A percentile compares a stretch with the other conserved stretches of the same genome.
Conservation (phyloP, 257 asterid species). For the Scutellaria baicalensis region DNA sequence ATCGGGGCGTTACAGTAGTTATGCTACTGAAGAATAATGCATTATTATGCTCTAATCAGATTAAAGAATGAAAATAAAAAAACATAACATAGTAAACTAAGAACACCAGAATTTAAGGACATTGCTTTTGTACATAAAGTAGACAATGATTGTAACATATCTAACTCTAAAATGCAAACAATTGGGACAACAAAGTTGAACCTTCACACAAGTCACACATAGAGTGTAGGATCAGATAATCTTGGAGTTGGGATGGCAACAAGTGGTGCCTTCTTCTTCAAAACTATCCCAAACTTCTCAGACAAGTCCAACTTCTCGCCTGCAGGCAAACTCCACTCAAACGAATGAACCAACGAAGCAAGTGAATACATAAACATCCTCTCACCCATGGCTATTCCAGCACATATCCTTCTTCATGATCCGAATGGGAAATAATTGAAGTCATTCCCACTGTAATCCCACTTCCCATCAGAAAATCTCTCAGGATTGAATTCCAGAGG, state of each 20-base stretch:
- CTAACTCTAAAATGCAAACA: not conserved
- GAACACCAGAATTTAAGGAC: not conserved
- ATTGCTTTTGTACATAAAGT: not conserved
- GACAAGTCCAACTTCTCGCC: constrained; percentile 43
- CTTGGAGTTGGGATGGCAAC: constrained; percentile 61
- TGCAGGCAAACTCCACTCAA: constrained; percentile 54
- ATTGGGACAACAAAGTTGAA: not conserved
- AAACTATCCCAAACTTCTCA: constrained; percentile 70
- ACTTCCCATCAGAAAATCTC: constrained; percentile 36
- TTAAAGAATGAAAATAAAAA: too few species aligned
- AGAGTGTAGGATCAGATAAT: constrained; percentile 27
- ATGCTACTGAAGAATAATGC: too few species aligned
- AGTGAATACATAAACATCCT: constrained; percentile 38
- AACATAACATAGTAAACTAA: too few species aligned
- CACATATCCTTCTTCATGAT: constrained; percentile 53
- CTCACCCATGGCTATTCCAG: constrained; percentile 45
- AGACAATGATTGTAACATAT: not conserved
- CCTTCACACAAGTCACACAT: not conserved
- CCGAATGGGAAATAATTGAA: constrained; percentile 55
- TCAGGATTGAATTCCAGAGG: constrained; percentile 53
- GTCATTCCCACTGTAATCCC: constrained; percentile 49
- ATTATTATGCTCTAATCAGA: too few species aligned
- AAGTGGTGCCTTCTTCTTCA: constrained; percentile 51
- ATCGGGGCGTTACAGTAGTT: too few species aligned
- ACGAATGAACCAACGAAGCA: constrained; percentile 62